Evolutionary conservation across 371 early-diverging fungal species (phyloP).

Genomic region (Parasitella parasitica): DNA sequence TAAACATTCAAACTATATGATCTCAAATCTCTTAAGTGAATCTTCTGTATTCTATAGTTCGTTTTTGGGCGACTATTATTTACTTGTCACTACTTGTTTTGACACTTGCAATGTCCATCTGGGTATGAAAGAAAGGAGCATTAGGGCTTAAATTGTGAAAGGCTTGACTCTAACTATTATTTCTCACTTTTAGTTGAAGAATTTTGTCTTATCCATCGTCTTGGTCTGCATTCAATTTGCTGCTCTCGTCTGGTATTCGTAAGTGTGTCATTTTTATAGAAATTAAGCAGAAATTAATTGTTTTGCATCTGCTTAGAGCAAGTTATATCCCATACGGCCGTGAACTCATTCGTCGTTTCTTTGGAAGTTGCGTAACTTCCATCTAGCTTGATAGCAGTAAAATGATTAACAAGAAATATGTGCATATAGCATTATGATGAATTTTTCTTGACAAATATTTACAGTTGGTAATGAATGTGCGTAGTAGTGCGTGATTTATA

Average conservation of each 20-base stretch:
- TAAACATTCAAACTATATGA: constrained; percentile 17
- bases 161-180: background rate
- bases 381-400: constrained; percentile 21
- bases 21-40: background rate
- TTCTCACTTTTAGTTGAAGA: constrained; percentile 32
- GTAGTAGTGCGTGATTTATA: too few species aligned
- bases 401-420: background rate
- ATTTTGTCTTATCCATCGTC: constrained; percentile 66
- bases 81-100: constrained; percentile 36
- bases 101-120: constrained; percentile 32
- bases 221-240: constrained; percentile 80
- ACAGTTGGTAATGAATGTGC: too few species aligned
- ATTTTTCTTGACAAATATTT: too few species aligned
- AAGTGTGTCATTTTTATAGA: constrained; percentile 22
- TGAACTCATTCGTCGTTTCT: constrained; percentile 47
- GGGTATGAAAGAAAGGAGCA: constrained; percentile 22
- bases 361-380: constrained; percentile 51
- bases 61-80: constrained; percentile 26
- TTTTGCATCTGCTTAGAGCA: constrained; percentile 24
- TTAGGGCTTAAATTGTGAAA: constrained; percentile 1
- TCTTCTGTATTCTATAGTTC: background rate
- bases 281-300: background rate
- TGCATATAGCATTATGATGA: too few species aligned
- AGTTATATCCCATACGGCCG: constrained; percentile 59
- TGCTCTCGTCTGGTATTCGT: constrained; percentile 86